Conservation (phyloP, 2,329 filamentous ascomycete genomes). For the Fusarium austroafricanum region DNA sequence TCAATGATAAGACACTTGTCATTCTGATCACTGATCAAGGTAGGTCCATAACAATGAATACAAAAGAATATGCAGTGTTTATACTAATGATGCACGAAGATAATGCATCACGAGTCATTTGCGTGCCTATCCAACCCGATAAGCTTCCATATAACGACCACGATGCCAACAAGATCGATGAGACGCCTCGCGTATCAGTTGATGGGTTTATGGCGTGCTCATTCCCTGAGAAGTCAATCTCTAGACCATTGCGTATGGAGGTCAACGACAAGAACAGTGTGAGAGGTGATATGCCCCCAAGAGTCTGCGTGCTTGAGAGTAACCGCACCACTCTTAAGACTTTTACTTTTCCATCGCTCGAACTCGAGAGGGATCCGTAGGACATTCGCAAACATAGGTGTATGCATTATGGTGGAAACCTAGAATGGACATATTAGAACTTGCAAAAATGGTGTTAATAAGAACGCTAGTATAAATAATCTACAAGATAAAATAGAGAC, state of each 20-base stretch:
- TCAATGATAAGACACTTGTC: conserved; percentile 71
- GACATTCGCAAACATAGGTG: not conserved
- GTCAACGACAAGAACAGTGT: conserved; percentile 58
- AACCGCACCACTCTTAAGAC: conserved; percentile 62
- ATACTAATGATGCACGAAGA: conserved; percentile 34
- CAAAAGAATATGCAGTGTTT: no score
- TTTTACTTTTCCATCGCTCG: conserved; percentile 53
- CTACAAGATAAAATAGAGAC: conserved; percentile 28
- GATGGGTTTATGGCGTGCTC: conserved; percentile 38
- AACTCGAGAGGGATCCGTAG: not conserved
- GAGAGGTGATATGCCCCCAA: conserved; percentile 60
- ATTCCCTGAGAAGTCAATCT: conserved; percentile 45
- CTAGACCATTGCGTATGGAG: conserved; percentile 62
- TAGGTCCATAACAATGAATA: conserved; percentile 32
- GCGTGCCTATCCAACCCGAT: conserved; percentile 53
- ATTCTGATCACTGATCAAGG: conserved; percentile 63
- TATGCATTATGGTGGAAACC: not conserved
- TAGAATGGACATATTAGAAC: not conserved
- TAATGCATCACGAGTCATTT: conserved; percentile 45
- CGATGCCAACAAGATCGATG: conserved; percentile 35
- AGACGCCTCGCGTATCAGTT: conserved; percentile 13
- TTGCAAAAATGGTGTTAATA: conserved; percentile 21
- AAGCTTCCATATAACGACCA: conserved; percentile 54
- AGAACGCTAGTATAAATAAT: conserved; percentile 41
- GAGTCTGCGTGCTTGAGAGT: conserved; percentile 63